These are phyloP conservation scores for Fagopyrum tataricum DNA, from an alignment of 148 eudicot species.

Conservation along the genomic window DNA sequence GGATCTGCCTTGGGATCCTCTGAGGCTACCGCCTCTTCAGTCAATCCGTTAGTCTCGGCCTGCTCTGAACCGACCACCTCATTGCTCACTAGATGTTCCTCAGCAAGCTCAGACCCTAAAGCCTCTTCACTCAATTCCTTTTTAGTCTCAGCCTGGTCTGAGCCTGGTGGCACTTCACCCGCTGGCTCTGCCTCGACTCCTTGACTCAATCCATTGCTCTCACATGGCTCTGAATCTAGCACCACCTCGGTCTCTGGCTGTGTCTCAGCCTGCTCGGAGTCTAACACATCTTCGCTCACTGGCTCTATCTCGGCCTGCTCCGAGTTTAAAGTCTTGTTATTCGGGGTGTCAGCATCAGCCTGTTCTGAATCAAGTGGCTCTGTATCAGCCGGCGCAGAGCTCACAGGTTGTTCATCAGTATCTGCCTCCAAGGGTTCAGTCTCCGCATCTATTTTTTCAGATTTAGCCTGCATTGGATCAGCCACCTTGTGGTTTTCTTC, in stretches of 20 bases:
- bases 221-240: too few relatives aligned
- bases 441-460: not conserved
- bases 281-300: not conserved
- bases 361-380: not conserved
- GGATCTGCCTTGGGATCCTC: not conserved
- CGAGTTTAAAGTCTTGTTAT: not conserved
- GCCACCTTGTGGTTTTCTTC: constrained; percentile 4
- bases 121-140: not conserved
- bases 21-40: not conserved
- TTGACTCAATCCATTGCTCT: constrained; percentile 1
- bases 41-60: not conserved
- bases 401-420: constrained; percentile 1
- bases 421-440: not conserved
- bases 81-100: not conserved
- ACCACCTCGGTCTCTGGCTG: too few relatives aligned
- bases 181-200: not conserved
- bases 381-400: not conserved
- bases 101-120: not conserved
- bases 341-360: not conserved
- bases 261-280: constrained; percentile 14
- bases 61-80: constrained; percentile 18
- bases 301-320: not conserved
- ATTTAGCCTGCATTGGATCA: not conserved
- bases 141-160: not conserved
- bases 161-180: not conserved